A percentile compares a stretch with the other conserved stretches of the same genome.
These are phyloP conservation scores for Botryotinia globosa DNA, from an alignment of 2,329 filamentous ascomycete species.

Conservation along the genomic window DNA sequence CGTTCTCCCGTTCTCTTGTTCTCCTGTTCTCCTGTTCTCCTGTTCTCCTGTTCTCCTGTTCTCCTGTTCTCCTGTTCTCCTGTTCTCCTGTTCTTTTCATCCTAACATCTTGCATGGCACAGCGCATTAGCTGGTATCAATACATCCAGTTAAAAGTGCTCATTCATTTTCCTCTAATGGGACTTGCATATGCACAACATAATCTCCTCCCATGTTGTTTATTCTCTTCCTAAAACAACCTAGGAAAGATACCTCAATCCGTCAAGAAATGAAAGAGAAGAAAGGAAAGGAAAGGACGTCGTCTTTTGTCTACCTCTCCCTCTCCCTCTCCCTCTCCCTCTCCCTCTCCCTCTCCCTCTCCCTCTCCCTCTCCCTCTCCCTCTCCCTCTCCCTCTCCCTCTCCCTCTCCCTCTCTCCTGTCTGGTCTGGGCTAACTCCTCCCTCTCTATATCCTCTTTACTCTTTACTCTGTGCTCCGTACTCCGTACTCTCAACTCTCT, in stretches of 20 bases:
- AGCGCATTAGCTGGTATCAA: not conserved
- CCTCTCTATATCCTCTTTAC: not conserved
- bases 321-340: too few species aligned
- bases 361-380: too few species aligned
- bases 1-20: not conserved
- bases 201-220: not conserved
- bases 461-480: not conserved
- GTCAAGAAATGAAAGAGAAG: not conserved
- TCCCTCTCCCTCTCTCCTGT: not conserved
- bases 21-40: not conserved
- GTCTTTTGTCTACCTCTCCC: too few species aligned
- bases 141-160: not conserved
- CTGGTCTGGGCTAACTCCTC: not conserved
- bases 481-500: not conserved
- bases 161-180: not conserved
- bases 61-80: not conserved
- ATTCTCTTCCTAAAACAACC: not conserved
- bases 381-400: too few species aligned
- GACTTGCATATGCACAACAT: slow-evolving; percentile 22
- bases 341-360: too few species aligned
- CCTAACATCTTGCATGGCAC: slow-evolving; percentile 11
- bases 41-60: not conserved
- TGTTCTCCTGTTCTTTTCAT: not conserved
- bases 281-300: too few species aligned
- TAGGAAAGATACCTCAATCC: not conserved